phyloP scores from a whole-genome alignment of 345 rosid species.

The Melaleuca alternifolia region DNA sequence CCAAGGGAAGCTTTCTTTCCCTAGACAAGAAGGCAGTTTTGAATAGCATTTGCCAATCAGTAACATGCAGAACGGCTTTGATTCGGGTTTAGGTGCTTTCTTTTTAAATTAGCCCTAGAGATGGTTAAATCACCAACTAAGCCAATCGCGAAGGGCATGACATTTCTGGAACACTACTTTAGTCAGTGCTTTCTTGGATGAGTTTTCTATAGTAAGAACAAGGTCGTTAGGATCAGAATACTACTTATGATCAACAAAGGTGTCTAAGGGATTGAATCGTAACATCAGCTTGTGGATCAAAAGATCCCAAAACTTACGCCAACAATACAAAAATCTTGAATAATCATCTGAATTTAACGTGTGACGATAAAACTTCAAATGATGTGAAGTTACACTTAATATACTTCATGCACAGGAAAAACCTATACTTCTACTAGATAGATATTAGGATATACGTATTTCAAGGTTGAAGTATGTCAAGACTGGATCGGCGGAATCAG shows the following conservation, averaged over 20 bases:
- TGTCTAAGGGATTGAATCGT: background rate
- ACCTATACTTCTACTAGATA: background rate
- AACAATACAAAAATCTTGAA: background rate
- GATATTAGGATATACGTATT: background rate
- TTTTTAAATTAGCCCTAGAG: background rate
- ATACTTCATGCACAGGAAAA: background rate
- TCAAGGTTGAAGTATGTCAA: background rate
- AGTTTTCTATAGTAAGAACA: background rate
- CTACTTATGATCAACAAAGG: background rate
- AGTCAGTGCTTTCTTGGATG: background rate
- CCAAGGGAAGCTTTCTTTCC: background rate
- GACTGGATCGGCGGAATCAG: background rate
- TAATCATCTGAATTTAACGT: background rate
- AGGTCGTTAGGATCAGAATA: background rate
- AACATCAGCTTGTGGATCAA: background rate
- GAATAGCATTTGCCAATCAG: background rate
- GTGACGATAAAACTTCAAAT: background rate
- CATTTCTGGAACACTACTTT: background rate
- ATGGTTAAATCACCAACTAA: background rate
- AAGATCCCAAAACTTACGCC: background rate
- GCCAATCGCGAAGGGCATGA: background rate
- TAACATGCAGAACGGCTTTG: background rate
- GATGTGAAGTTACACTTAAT: background rate
- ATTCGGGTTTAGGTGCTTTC: background rate
- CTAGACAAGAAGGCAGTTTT: background rate